Conservation (phyloP, 257 asterid genomes). For the Capsicum baccatum region DNA sequence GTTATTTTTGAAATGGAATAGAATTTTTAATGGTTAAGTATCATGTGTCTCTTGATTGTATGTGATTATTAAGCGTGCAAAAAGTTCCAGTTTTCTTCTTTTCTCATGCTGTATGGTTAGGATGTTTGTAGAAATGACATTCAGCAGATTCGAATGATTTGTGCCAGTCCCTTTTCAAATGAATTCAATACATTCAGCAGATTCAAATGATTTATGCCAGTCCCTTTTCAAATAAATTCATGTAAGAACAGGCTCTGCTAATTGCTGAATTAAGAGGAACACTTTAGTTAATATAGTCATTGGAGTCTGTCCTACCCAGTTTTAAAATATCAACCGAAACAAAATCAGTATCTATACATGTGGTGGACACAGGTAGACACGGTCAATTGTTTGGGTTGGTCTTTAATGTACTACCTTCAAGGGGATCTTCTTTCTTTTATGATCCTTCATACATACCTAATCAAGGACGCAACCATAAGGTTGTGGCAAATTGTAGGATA, state of each 20-base stretch:
- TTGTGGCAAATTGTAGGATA: neutral
- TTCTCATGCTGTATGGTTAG: neutral
- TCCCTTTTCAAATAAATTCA: neutral
- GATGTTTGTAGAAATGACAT: conserved; percentile 1
- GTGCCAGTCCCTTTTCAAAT: neutral
- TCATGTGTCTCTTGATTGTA: neutral
- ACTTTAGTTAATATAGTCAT: conserved; percentile 12
- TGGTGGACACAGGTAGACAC: conserved; percentile 15
- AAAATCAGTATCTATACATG: neutral
- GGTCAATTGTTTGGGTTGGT: neutral
- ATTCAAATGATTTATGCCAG: neutral
- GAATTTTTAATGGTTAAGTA: neutral
- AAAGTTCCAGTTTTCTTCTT: neutral
- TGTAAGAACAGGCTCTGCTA: neutral
- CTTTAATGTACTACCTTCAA: neutral
- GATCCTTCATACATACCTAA: neutral
- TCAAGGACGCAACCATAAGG: neutral
- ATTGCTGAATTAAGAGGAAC: conserved; percentile 1
- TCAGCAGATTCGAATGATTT: neutral
- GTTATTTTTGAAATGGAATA: neutral
- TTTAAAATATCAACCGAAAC: neutral
- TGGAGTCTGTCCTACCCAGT: neutral
- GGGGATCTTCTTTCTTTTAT: conserved; percentile 11
- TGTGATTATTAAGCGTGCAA: neutral
- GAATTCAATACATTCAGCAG: neutral